phyloP scores from a whole-genome alignment of 495 filamentous ascomycete species.

The Aspergillus diversus region DNA sequence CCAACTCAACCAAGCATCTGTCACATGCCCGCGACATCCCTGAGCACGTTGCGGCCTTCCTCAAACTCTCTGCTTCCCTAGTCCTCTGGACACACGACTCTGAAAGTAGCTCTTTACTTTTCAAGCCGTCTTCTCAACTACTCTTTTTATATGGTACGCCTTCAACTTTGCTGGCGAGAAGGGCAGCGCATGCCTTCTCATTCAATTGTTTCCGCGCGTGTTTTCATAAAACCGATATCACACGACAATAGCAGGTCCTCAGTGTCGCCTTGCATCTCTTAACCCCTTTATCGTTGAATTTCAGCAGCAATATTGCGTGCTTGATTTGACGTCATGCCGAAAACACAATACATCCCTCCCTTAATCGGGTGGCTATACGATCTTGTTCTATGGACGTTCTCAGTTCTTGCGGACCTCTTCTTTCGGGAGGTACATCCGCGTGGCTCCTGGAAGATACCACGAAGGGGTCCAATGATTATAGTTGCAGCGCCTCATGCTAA shows the following conservation, averaged over 20 bases:
- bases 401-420: constrained; percentile 88
- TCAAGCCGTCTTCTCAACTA: background rate
- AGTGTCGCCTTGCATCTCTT: background rate
- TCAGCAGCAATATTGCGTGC: background rate
- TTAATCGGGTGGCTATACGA: constrained; percentile 79
- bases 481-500: constrained; percentile 99
- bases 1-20: constrained; percentile 12
- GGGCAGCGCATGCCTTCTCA: constrained; percentile 16
- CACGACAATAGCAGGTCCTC: background rate
- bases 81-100: constrained; percentile 3
- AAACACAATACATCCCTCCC: constrained; percentile 24
- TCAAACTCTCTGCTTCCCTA: background rate
- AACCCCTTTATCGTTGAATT: background rate
- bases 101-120: background rate
- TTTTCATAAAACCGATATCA: constrained; percentile 4
- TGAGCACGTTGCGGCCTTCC: constrained; percentile 12
- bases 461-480: constrained; percentile 86
- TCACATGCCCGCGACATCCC: constrained; percentile 20
- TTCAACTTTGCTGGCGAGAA: constrained; percentile 8
- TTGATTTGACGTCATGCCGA: constrained; percentile 24
- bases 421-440: constrained; percentile 97
- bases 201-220: constrained; percentile 8
- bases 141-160: constrained; percentile 1
- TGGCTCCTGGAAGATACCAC: constrained; percentile 89
- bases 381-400: constrained; percentile 78